Evolutionary conservation across 2,329 filamentous ascomycete species (phyloP).

Genomic region (Fusarium globosum): DNA sequence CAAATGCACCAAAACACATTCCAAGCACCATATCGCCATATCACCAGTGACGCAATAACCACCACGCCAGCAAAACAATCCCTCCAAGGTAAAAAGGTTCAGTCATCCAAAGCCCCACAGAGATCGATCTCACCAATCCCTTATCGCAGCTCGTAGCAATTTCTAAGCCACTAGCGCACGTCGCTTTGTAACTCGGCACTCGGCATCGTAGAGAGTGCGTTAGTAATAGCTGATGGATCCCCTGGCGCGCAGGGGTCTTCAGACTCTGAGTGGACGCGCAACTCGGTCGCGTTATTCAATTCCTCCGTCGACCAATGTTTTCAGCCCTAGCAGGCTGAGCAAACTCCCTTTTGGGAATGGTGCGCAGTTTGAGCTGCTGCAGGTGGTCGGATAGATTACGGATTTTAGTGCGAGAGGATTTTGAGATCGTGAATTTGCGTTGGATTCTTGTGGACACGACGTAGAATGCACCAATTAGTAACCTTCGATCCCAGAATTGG

Average conservation of each 20-base stretch:
- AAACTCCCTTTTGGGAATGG: not conserved
- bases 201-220: not conserved
- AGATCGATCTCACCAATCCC: not conserved
- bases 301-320: not conserved
- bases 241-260: not conserved
- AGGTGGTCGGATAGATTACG: not conserved
- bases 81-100: not conserved
- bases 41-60: not conserved
- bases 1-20: not conserved
- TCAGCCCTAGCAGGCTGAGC: not conserved
- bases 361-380: not conserved
- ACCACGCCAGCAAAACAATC: not conserved
- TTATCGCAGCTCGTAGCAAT: not conserved
- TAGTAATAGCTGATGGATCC: not conserved
- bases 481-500: not conserved
- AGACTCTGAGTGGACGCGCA: not conserved
- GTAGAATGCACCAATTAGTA: not conserved
- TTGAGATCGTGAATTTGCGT: not conserved
- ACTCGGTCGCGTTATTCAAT: constrained; percentile 2
- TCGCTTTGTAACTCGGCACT: not conserved
- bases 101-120: not conserved
- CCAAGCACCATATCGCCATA: not conserved
- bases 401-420: not conserved
- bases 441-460: not conserved
- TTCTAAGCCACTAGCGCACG: not conserved